These are phyloP conservation scores for Entomophthora muscae DNA, from an alignment of 371 early-diverging fungal species.

Conservation along the genomic window DNA sequence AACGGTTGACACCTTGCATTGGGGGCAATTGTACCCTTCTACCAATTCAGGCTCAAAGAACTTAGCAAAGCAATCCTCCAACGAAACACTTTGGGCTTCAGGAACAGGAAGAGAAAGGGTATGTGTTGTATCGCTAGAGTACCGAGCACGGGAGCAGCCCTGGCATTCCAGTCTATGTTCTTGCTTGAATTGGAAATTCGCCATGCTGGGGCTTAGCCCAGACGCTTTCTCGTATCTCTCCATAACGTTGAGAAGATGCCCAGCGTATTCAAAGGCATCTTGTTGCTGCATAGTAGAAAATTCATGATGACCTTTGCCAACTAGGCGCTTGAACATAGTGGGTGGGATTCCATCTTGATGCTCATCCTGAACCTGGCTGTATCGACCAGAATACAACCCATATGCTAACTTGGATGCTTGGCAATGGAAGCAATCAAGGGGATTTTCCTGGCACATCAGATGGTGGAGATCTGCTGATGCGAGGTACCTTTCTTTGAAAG, in stretches of 20 bases:
- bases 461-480: slow-evolving; percentile 38
- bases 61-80: slow-evolving; percentile 51
- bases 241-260: slow-evolving; percentile 48
- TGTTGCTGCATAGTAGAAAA: slow-evolving; percentile 94
- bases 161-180: slow-evolving; percentile 77
- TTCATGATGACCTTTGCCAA: slow-evolving; percentile 80
- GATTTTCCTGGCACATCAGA: slow-evolving; percentile 30
- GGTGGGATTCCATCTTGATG: slow-evolving; percentile 47
- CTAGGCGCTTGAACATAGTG: slow-evolving; percentile 72
- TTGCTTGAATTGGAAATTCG: slow-evolving; percentile 49
- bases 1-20: slow-evolving; percentile 43
- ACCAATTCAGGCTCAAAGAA: slow-evolving; percentile 34
- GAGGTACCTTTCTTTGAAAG: slow-evolving; percentile 40
- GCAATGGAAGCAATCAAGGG: slow-evolving; percentile 69
- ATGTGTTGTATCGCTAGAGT: slow-evolving; percentile 35
- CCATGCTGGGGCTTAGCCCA: slow-evolving; percentile 40
- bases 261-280: slow-evolving; percentile 91
- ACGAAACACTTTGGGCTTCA: slow-evolving; percentile 24
- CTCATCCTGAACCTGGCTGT: slow-evolving; percentile 27
- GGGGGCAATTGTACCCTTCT: slow-evolving; percentile 63
- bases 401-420: slow-evolving; percentile 80
- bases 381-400: slow-evolving; percentile 77
- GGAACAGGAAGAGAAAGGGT: slow-evolving; percentile 57
- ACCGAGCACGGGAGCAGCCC: slow-evolving; percentile 61
- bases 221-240: slow-evolving; percentile 49